These are phyloP conservation scores for Claviceps pazoutovae DNA, from an alignment of 2,329 filamentous ascomycete genomes.

Conservation along the genomic window DNA sequence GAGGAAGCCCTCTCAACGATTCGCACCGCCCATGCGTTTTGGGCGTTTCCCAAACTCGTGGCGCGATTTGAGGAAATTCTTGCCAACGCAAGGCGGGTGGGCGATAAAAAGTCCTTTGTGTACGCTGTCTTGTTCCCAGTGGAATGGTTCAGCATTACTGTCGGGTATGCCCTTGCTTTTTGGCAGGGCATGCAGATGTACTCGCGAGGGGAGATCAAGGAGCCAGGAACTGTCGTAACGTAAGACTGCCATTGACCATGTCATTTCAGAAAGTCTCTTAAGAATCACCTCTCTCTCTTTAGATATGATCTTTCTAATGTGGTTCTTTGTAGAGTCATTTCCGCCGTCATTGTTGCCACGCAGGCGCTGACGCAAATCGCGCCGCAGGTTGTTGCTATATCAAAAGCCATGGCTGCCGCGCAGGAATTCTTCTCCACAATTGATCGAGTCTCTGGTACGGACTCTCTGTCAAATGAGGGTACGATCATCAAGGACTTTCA, in stretches of 20 bases:
- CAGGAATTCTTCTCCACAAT: conserved; percentile 33
- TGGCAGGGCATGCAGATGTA: conserved; percentile 38
- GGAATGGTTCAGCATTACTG: conserved; percentile 34
- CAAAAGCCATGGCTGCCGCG: conserved; percentile 32
- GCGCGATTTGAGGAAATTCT: conserved; percentile 28
- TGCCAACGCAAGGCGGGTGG: conserved; percentile 23
- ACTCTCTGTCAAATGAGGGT: conserved; percentile 27
- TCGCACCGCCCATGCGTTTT: conserved; percentile 36
- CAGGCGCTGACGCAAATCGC: conserved; percentile 32
- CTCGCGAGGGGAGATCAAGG: conserved; percentile 26
- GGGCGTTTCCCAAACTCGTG: conserved; percentile 29
- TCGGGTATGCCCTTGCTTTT: conserved; percentile 34
- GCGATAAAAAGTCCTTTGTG: conserved; percentile 28
- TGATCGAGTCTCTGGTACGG: conserved; percentile 28
- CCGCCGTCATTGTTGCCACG: conserved; percentile 32
- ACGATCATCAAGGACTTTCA: conserved; percentile 13
- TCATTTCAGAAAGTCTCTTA: conserved; percentile 14
- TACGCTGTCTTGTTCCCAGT: conserved; percentile 30
- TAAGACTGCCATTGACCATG: conserved; percentile 12
- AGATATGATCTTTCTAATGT: not conserved
- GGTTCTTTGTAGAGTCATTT: conserved; percentile 25
- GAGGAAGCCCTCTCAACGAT: conserved; percentile 36
- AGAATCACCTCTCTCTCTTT: not conserved
- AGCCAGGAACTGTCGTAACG: conserved; percentile 34
- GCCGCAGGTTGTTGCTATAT: conserved; percentile 30